Evolutionary conservation across 345 rosid genomes (phyloP).

Genomic region (Eucalyptus pauciflora): DNA sequence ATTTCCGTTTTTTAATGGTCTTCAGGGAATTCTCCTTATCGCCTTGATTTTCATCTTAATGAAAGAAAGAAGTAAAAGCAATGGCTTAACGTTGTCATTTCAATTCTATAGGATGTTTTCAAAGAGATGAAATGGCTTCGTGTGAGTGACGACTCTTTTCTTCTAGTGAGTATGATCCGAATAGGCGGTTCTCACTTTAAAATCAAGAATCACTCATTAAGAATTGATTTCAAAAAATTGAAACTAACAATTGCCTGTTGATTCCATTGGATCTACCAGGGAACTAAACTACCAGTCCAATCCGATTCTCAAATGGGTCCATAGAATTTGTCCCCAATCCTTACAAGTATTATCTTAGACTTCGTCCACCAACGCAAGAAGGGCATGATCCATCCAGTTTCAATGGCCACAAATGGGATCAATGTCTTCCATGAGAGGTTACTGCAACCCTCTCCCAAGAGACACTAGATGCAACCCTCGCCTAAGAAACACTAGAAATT

Average conservation of each 20-base stretch:
- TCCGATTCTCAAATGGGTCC: no score
- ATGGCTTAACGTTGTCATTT: not conserved
- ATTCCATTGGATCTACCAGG: rapidly evolving
- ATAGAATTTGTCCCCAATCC: no score
- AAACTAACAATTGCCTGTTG: rapidly evolving
- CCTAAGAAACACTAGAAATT: no score
- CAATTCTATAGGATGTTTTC: not conserved
- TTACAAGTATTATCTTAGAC: no score
- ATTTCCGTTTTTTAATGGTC: not conserved
- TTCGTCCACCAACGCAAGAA: no score
- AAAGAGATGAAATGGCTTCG: not conserved
- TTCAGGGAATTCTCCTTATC: not conserved
- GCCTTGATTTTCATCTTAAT: not conserved
- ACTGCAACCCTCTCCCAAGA: no score
- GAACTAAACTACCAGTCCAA: rapidly evolving
- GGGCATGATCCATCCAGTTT: no score
- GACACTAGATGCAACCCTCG: no score
- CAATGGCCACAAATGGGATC: no score
- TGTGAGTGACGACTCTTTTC: rapidly evolving
- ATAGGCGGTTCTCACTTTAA: rapidly evolving
- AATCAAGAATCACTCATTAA: rapidly evolving
- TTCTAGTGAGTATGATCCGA: rapidly evolving
- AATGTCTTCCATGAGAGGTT: no score
- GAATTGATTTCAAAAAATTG: rapidly evolving
- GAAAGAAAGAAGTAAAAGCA: not conserved